Evolutionary conservation across 768 basidiomycete genomes (phyloP).

Genomic region (Boletus subcaerulescens): DNA sequence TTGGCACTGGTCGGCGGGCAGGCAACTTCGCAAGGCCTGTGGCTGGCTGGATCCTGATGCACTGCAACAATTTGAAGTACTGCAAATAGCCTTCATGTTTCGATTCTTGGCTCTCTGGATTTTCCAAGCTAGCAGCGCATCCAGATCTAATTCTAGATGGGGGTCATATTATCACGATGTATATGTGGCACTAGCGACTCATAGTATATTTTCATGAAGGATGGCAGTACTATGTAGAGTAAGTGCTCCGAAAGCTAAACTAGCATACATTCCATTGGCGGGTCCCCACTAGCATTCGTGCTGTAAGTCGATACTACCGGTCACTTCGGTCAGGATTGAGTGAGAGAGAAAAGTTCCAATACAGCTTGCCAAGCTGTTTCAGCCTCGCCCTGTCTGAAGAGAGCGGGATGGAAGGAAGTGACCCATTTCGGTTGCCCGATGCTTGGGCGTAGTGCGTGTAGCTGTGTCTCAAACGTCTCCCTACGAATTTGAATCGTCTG

Average conservation of each 20-base stretch:
- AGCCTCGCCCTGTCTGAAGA: neutral
- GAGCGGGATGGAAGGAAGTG: neutral
- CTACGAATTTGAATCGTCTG: neutral
- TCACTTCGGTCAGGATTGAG: neutral
- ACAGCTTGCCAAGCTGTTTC: slow-evolving; percentile 13
- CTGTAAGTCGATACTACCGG: neutral
- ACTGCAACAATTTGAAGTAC: too few species aligned
- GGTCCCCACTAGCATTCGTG: neutral
- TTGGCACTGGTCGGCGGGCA: too few species aligned
- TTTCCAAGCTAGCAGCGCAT: too few species aligned
- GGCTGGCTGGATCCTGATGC: too few species aligned
- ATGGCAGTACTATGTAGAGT: too few species aligned
- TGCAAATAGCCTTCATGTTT: too few species aligned
- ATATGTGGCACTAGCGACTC: too few species aligned
- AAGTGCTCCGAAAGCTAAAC: neutral
- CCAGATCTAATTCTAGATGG: too few species aligned
- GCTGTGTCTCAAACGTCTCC: neutral
- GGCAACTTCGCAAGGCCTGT: too few species aligned
- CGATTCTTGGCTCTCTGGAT: too few species aligned
- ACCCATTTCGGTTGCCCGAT: neutral
- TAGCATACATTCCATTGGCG: neutral
- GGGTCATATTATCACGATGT: too few species aligned
- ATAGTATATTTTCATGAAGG: too few species aligned
- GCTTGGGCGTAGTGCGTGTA: neutral
- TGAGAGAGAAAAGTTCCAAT: slow-evolving; percentile 1